Evolutionary conservation across 2,329 filamentous ascomycete genomes (phyloP).

Genomic region (Huntiella abstrusa): DNA sequence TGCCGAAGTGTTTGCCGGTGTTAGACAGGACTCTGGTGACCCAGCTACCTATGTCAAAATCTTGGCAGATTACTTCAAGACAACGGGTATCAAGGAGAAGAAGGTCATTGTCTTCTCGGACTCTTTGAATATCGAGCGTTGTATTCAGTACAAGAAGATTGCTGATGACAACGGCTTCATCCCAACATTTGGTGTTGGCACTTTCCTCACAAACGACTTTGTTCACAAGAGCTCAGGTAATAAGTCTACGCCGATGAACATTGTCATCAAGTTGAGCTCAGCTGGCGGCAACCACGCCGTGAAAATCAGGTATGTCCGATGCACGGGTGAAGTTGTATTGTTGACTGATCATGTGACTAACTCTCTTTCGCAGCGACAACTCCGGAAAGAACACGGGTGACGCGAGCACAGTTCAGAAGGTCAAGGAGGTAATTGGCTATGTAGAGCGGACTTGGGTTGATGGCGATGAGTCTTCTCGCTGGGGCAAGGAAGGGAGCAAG

Average conservation of each 20-base stretch:
- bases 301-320: conserved; percentile 49
- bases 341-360: conserved; percentile 6
- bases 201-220: conserved; percentile 92
- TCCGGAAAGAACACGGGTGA: conserved; percentile 89
- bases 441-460: conserved; percentile 66
- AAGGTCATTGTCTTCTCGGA: conserved; percentile 94
- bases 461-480: conserved; percentile 68
- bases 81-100: conserved; percentile 52
- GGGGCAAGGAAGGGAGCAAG: conserved; percentile 37
- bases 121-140: conserved; percentile 77
- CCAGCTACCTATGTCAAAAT: conserved; percentile 59
- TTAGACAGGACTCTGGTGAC: conserved; percentile 81
- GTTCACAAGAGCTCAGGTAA: conserved; percentile 48
- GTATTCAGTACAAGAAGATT: conserved; percentile 72
- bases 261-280: conserved; percentile 90
- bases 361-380: conserved; percentile 40
- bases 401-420: conserved; percentile 53
- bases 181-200: conserved; percentile 84
- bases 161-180: conserved; percentile 66
- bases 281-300: conserved; percentile 66
- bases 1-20: conserved; percentile 63
- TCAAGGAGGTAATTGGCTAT: conserved; percentile 76
- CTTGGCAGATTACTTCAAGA: conserved; percentile 67
- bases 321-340: neutral
- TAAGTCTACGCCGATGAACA: conserved; percentile 85